phyloP scores from a whole-genome alignment of 2,329 filamentous ascomycete genomes.

The Fusarium lyarnte region DNA sequence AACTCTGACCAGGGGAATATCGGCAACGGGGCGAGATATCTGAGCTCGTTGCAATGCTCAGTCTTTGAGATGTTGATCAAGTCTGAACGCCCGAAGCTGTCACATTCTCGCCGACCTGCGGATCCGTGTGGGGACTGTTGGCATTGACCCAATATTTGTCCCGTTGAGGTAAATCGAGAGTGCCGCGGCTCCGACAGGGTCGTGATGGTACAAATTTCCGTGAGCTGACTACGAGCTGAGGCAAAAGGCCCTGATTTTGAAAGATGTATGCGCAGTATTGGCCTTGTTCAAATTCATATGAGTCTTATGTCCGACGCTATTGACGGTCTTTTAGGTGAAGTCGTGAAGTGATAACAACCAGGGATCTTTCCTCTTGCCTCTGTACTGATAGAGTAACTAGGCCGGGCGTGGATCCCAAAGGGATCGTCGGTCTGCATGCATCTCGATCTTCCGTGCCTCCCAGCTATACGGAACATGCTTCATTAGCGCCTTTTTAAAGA shows the following conservation, averaged over 20 bases:
- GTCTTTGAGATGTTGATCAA: constrained; percentile 35
- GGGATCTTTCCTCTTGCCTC: constrained; percentile 8
- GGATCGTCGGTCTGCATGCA: constrained; percentile 35
- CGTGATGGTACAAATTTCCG: constrained; percentile 23
- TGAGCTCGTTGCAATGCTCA: constrained; percentile 32
- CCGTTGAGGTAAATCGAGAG: constrained; percentile 28
- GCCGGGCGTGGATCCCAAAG: constrained; percentile 13
- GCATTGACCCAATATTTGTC: constrained; percentile 16
- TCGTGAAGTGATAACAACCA: not conserved
- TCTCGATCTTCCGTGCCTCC: constrained; percentile 35
- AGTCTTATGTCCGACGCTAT: not conserved
- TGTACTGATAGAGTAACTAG: not conserved
- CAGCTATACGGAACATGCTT: constrained; percentile 41
- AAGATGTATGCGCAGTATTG: not conserved
- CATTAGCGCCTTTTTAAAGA: constrained; percentile 24
- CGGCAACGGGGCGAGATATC: constrained; percentile 5
- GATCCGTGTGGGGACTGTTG: constrained; percentile 33
- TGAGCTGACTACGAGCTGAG: not conserved
- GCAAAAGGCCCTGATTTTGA: not conserved
- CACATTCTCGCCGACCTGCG: constrained; percentile 21
- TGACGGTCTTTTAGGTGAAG: not conserved
- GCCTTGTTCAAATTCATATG: not conserved
- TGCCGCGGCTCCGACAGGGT: constrained; percentile 27
- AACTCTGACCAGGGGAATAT: not conserved
- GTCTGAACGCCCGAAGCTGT: constrained; percentile 23